These are phyloP conservation scores for Pelargonium cotyledonis DNA, from an alignment of 441 rosid genomes.

Conservation along the genomic window DNA sequence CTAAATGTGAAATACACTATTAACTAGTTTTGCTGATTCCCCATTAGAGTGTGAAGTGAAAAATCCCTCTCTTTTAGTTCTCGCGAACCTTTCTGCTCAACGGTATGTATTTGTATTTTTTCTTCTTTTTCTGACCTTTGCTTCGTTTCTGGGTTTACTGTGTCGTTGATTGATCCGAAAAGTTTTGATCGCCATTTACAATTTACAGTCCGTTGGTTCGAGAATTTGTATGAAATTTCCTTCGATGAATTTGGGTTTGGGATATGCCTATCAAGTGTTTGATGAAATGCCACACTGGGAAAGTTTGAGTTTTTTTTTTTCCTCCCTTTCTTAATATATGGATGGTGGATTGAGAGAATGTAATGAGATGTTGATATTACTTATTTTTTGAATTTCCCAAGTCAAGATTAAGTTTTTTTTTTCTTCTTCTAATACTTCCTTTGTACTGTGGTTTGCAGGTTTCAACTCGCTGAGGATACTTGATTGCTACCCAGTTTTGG, in stretches of 20 bases:
- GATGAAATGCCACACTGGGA: constrained; percentile 26
- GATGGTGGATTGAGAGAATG: neutral
- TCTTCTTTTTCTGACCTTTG: too few species aligned
- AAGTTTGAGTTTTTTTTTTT: constrained; percentile 1
- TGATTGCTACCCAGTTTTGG: constrained; percentile 4
- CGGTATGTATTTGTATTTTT: too few species aligned
- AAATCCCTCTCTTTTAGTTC: too few species aligned
- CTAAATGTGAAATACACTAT: too few species aligned
- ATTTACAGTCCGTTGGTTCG: neutral
- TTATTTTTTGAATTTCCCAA: neutral
- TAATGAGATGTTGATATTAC: neutral
- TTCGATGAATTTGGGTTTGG: neutral
- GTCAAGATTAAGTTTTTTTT: neutral
- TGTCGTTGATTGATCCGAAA: neutral
- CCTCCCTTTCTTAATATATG: neutral
- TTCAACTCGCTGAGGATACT: neutral
- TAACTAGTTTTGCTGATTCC: too few species aligned
- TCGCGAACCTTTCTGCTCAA: too few species aligned
- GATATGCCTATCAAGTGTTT: constrained; percentile 26
- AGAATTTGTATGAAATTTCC: neutral
- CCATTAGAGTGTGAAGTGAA: too few species aligned
- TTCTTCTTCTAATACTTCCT: neutral
- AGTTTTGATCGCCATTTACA: neutral
- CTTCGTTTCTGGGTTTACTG: too few species aligned
- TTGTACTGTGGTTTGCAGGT: constrained; percentile 27